Percentiles rank a stretch among this genome's conserved stretches.
phyloP scores from a whole-genome alignment of 345 rosid species.

The Excoecaria agallocha region DNA sequence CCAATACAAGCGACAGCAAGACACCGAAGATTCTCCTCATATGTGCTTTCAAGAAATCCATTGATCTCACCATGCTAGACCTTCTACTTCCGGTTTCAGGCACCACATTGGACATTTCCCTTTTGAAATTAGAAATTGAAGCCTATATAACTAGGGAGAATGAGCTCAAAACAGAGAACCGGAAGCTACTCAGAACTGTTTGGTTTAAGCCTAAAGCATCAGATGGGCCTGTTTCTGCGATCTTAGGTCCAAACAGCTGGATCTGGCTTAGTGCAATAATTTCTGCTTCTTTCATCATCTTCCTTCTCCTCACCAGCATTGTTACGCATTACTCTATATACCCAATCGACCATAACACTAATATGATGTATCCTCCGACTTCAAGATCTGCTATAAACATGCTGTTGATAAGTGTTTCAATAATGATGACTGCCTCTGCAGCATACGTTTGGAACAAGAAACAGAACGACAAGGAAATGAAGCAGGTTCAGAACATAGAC shows the following conservation, averaged over 20 bases:
- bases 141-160: conserved; percentile 25
- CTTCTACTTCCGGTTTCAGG: conserved; percentile 24
- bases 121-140: conserved; percentile 21
- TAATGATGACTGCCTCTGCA: conserved; percentile 12
- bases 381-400: conserved; percentile 16
- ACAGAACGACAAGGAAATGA: conserved; percentile 8
- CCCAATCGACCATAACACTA: conserved; percentile 27
- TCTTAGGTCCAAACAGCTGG: conserved; percentile 27
- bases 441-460: conserved; percentile 25
- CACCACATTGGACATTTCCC: conserved; percentile 19
- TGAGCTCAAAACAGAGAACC: background rate
- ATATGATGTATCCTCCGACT: background rate
- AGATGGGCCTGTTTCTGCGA: conserved; percentile 17
- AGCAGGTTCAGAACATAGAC: conserved; percentile 17
- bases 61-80: conserved; percentile 22
- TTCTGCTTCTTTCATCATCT: conserved; percentile 25
- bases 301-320: conserved; percentile 21
- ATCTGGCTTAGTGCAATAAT: conserved; percentile 24
- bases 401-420: conserved; percentile 11
- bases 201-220: conserved; percentile 21
- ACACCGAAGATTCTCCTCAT: conserved; percentile 18
- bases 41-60: conserved; percentile 26
- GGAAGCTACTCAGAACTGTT: background rate
- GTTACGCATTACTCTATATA: conserved; percentile 21
- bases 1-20: conserved; percentile 4